Evolutionary conservation across 2,329 filamentous ascomycete genomes (phyloP), one percentile per base, ranked within the genome.

Genomic region (Trichothecium sympodiale): DNA sequence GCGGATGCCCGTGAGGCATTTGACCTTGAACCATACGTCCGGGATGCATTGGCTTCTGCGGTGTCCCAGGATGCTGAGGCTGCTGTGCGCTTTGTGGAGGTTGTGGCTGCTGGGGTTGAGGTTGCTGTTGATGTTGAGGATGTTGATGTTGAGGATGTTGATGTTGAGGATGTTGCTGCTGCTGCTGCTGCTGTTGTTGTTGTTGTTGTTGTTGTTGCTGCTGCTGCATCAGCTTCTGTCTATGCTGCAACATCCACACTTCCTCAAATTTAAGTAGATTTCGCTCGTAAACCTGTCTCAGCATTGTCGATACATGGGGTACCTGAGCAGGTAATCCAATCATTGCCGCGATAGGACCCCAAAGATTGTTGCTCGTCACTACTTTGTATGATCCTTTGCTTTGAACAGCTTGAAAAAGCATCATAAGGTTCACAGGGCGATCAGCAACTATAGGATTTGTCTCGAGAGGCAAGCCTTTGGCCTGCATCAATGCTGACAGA

Each of bases 191-290:
- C 15, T 62, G 62, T 10, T 58, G 55, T 8, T 64, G 58, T 18
- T 54, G 50, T 25, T 65, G 64, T 26, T 59, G 54, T 10, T 53
- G 52, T 15, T 57, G 62, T 14, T 64, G 44, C 61, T 69, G 62
- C 41, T 75, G 69, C 35, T 67, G 61, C 52, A 71, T 66, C 46
- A 68, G 66, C 30, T 66, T 62, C 17, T 63, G 65, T 43, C 65
- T 66, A 41, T 75, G 74, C 46, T 73, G 71, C 25, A 67, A 62
- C 26, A 70, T 51, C 63, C 72, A 82, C 2, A 71, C 72, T 40
- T 79, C 74, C 53, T 95, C 88, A 44, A 94, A 95, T 23, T 78
- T 72, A 17, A 72, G 61, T 5, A 95, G 61, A 45, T 88, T 87
- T 26, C 74, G 69, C 47, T 87, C 80, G 55, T 91, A 94, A 6